Conservation (phyloP, 305 asterid species). For the Solanum aculeatissimum region DNA sequence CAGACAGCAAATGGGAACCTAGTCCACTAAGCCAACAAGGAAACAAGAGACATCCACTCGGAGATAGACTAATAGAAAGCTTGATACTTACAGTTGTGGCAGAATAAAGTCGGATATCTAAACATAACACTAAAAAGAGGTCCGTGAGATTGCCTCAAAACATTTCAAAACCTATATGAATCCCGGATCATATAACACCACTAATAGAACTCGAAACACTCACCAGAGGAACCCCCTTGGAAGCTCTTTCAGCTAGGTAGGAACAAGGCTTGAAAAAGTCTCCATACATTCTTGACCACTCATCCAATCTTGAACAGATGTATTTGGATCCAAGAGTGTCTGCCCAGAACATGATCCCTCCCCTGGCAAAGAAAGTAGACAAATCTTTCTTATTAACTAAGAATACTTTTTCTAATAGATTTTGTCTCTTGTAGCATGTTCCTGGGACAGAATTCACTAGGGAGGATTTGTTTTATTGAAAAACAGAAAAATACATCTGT, state of each 20-base stretch:
- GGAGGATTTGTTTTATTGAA: neutral
- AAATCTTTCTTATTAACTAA: neutral
- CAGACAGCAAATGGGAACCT: neutral
- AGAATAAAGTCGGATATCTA: neutral
- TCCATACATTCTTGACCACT: constrained; percentile 66
- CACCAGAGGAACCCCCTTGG: constrained; percentile 77
- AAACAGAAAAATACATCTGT: neutral
- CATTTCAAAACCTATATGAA: neutral
- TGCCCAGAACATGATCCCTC: constrained; percentile 94
- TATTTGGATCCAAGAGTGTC: constrained; percentile 83
- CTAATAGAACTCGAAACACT: constrained; percentile 11
- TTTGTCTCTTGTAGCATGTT: neutral
- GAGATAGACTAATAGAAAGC: neutral
- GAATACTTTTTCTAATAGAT: neutral
- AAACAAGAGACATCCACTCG: neutral
- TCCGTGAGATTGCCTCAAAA: neutral
- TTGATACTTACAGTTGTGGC: neutral
- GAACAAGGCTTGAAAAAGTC: constrained; percentile 88
- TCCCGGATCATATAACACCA: neutral
- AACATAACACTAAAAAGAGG: neutral
- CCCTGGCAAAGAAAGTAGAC: constrained; percentile 32
- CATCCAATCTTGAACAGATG: constrained; percentile 66
- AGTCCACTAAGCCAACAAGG: neutral
- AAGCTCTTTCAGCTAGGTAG: constrained; percentile 79
- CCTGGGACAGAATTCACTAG: neutral